Percentiles rank a stretch among this genome's conserved stretches.
These are phyloP conservation scores for Aureobasidium melanogenum DNA, from an alignment of 2,329 filamentous ascomycete genomes.

Conservation along the genomic window DNA sequence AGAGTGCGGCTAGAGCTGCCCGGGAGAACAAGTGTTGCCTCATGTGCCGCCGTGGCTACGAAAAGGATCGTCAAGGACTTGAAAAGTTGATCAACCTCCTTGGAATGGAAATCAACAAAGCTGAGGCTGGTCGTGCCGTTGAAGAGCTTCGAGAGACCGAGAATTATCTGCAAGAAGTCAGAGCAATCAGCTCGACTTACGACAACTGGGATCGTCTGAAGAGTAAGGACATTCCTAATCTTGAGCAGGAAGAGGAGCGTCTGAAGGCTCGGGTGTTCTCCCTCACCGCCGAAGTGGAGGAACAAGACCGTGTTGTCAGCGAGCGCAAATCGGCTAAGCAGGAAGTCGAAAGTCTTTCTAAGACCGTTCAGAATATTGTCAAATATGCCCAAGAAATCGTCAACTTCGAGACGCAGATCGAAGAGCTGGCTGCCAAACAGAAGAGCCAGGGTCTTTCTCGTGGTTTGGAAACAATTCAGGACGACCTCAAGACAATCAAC, in stretches of 20 bases:
- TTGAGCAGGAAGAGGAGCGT: conserved; percentile 55
- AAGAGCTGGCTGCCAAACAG: conserved; percentile 67
- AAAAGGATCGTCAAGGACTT: conserved; percentile 46
- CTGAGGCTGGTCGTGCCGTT: conserved; percentile 36
- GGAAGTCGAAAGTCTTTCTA: conserved; percentile 66
- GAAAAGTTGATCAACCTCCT: conserved; percentile 61
- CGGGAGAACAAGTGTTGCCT: conserved; percentile 64
- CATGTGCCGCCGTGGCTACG: conserved; percentile 64
- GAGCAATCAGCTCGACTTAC: conserved; percentile 40
- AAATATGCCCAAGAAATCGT: conserved; percentile 64
- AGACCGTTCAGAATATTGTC: conserved; percentile 66
- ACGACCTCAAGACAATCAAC: conserved; percentile 57
- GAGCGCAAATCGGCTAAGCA: conserved; percentile 55
- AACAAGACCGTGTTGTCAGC: conserved; percentile 58
- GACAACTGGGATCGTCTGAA: conserved; percentile 66
- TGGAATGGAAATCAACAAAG: conserved; percentile 38
- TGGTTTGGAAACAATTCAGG: conserved; percentile 75
- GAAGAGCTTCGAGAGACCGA: conserved; percentile 55
- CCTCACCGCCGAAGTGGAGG: conserved; percentile 40
- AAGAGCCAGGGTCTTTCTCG: conserved; percentile 56
- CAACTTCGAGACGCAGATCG: conserved; percentile 63
- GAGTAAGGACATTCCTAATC: conserved; percentile 57
- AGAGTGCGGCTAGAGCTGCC: conserved; percentile 56
- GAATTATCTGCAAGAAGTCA: conserved; percentile 50
- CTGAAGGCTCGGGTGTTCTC: conserved; percentile 32